phyloP scores from a whole-genome alignment of 805 yeast species.

The Hanseniaspora mollemarum region DNA sequence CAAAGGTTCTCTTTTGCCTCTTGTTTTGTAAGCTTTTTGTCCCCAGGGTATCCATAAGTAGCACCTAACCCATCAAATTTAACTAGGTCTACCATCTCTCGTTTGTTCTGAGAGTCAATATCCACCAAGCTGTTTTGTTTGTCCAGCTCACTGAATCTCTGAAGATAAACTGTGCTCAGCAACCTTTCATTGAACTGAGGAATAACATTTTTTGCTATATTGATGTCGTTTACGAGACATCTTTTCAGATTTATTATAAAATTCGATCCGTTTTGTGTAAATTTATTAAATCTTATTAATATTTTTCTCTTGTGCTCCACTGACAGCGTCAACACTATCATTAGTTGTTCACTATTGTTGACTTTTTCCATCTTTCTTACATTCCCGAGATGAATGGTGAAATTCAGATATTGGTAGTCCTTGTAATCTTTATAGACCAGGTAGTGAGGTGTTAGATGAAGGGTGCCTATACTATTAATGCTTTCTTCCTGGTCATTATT shows the following conservation, averaged over 20 bases:
- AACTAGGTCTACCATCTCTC: constrained; percentile 30
- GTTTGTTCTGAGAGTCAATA: constrained; percentile 21
- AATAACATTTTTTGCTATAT: constrained; percentile 44
- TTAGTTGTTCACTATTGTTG: constrained; percentile 68
- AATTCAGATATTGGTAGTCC: constrained; percentile 55
- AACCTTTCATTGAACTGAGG: constrained; percentile 19
- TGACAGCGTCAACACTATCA: constrained; percentile 58
- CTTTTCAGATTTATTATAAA: constrained; percentile 61
- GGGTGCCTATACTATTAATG: constrained; percentile 32
- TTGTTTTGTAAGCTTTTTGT: constrained; percentile 62
- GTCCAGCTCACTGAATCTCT: not conserved
- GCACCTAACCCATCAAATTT: constrained; percentile 83
- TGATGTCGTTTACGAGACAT: constrained; percentile 50
- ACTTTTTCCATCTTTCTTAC: constrained; percentile 76
- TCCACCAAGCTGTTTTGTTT: constrained; percentile 42
- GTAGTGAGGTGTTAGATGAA: constrained; percentile 66
- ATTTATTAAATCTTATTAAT: constrained; percentile 3
- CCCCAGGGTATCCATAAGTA: constrained; percentile 79
- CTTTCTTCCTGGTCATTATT: not conserved
- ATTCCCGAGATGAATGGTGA: constrained; percentile 63
- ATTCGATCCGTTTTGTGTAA: constrained; percentile 60
- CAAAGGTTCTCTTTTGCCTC: constrained; percentile 79
- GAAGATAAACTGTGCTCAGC: not conserved
- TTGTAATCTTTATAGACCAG: constrained; percentile 61
- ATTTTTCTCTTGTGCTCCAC: constrained; percentile 36